Evolutionary conservation across 1,284 basidiomycete species (phyloP).

Genomic region (Ceratobasidium theobromae): DNA sequence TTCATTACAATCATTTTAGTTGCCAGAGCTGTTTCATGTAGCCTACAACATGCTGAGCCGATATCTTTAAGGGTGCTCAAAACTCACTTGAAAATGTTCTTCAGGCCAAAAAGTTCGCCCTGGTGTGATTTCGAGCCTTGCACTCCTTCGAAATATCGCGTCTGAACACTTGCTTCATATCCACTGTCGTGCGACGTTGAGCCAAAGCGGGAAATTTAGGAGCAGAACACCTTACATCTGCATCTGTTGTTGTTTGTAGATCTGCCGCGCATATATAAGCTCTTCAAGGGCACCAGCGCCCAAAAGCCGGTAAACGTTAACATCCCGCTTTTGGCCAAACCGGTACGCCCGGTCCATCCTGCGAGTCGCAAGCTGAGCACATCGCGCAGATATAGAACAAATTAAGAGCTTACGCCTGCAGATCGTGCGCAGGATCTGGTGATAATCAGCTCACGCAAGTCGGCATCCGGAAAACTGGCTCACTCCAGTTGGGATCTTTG

Average conservation of each 20-base stretch:
- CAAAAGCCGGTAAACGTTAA: constrained; percentile 80
- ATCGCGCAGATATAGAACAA: background rate
- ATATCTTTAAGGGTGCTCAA: background rate
- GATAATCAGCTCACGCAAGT: background rate
- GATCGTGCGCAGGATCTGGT: constrained; percentile 78
- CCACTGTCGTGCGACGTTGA: constrained; percentile 43
- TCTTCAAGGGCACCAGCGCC: constrained; percentile 84
- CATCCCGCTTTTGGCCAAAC: constrained; percentile 85
- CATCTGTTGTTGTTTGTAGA: constrained; percentile 91
- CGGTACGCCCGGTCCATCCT: constrained; percentile 83
- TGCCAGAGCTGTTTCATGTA: constrained; percentile 70
- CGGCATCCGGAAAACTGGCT: constrained; percentile 40
- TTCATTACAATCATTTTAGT: constrained; percentile 54
- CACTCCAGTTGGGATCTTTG: constrained; percentile 86
- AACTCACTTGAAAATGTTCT: constrained; percentile 68
- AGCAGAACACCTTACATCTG: constrained; percentile 52
- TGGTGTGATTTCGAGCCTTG: constrained; percentile 71
- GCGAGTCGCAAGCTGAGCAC: too few species aligned
- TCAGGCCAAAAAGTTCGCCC: constrained; percentile 79
- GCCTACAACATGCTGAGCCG: too few species aligned
- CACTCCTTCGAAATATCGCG: constrained; percentile 78
- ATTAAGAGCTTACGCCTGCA: constrained; percentile 58
- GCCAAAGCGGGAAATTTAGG: background rate
- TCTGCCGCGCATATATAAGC: constrained; percentile 78
- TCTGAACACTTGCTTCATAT: constrained; percentile 78